Base-by-base conservation (phyloP, 495 filamentous ascomycete genomes). In the Penicillium antarcticum region DNA sequence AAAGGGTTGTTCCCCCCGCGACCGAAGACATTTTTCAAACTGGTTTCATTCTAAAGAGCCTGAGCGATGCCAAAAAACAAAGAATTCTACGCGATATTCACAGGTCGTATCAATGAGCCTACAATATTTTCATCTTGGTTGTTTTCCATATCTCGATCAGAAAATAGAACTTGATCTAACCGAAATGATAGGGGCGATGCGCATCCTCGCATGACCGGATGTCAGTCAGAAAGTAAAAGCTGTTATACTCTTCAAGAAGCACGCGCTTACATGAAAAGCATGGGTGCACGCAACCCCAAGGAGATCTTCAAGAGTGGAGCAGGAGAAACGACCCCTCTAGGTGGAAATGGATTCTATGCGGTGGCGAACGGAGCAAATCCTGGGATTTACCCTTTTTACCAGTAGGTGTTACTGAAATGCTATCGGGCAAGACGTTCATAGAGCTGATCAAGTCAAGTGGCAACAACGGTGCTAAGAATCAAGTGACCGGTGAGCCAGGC, bases 71-170 rank as follows among this genome's bases (percentile, higher is more conserved):
- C n/a, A n/a, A n/a, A n/a, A n/a, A n/a, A n/a, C n/a, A n/a, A n/a
- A n/a, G 73, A 68, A 61, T 37, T 29, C n/a, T 44, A 44, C 42
- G 42, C 42, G n/a, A 1, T 44, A 1, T 33, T 44, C 6, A 44
- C 1, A 5, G 42, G 42, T 1, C 42, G 42, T 32, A 8, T 44
- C 8, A 5, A 44, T 23, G 26, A 44, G 24, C 42, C 42, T 17
- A 44, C 42, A 0, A 44, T 44, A 18, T 44, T 33, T 29, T 44
- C 42, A 44, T 44, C 42, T 5, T 44, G n/a, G 42, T 44, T n/a
- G 18, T 29, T 7, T 29, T 31, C 13, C 16, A 2, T 43, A 24
- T 44, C 24, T n/a, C 10, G 21, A 44, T 5, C 24, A 29, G 5
- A 44, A 14, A 14, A n/a, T 3, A 31, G n/a, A n/a, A n/a, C n/a